Evolutionary conservation across 2,329 filamentous ascomycete species (phyloP).

Genomic region (Paracorniculantispora psalliotae): DNA sequence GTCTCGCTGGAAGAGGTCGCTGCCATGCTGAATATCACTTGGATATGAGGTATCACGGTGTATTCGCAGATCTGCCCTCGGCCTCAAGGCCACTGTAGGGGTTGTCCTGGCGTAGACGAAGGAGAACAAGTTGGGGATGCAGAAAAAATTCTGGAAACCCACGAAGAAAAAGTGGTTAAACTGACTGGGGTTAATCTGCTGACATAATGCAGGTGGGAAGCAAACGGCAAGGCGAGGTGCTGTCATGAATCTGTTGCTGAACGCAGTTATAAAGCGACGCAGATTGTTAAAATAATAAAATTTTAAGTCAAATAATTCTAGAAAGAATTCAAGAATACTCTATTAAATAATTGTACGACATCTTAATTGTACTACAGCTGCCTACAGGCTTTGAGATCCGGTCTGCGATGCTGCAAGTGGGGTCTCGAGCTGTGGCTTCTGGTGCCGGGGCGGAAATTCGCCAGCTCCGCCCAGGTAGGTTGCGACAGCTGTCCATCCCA

Average conservation of each 20-base stretch:
- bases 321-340: too few relatives aligned
- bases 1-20: constrained; percentile 19
- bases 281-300: too few relatives aligned
- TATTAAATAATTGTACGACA: too few relatives aligned
- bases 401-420: not conserved
- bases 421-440: not conserved
- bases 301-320: too few relatives aligned
- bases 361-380: too few relatives aligned
- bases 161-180: not conserved
- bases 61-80: not conserved
- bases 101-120: not conserved
- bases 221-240: too few relatives aligned
- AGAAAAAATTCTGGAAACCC: not conserved
- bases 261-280: too few relatives aligned
- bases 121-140: not conserved
- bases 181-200: constrained; percentile 1
- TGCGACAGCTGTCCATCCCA: constrained; percentile 5
- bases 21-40: constrained; percentile 6
- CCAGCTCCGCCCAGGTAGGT: constrained; percentile 9
- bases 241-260: too few relatives aligned
- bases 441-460: constrained; percentile 15
- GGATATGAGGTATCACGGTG: not conserved
- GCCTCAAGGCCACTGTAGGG: not conserved
- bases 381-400: too few relatives aligned
- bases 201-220: not conserved